phyloP scores from a whole-genome alignment of 1,284 basidiomycete genomes.

The Cryptococcus sp. region DNA sequence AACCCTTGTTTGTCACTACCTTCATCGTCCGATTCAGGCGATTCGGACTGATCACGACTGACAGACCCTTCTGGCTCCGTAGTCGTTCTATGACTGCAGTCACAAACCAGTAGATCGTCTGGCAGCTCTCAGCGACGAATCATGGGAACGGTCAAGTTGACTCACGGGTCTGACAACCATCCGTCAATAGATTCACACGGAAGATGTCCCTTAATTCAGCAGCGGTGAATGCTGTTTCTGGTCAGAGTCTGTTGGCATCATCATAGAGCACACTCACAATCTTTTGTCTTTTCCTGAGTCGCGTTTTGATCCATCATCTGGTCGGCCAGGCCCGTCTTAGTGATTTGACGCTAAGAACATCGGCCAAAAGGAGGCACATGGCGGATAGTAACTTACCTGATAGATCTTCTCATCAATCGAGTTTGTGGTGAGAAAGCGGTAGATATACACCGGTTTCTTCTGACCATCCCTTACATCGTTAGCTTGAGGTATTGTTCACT shows the following conservation, averaged over 20 bases:
- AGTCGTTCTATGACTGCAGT: conserved; percentile 49
- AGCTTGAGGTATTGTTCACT: neutral
- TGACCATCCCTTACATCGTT: conserved; percentile 73
- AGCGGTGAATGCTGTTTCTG: conserved; percentile 64
- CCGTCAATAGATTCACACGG: conserved; percentile 70
- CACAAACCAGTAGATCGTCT: conserved; percentile 66
- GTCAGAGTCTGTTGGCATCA: conserved; percentile 23
- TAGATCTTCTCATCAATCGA: conserved; percentile 52
- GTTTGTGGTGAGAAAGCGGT: conserved; percentile 69
- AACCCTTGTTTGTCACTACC: conserved; percentile 56
- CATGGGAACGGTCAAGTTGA: conserved; percentile 10
- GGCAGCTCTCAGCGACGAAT: neutral
- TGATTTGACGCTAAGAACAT: conserved; percentile 70
- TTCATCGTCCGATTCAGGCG: conserved; percentile 19
- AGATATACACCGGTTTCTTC: conserved; percentile 86
- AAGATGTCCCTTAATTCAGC: conserved; percentile 94
- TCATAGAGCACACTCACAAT: conserved; percentile 56
- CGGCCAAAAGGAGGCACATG: neutral
- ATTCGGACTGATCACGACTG: neutral
- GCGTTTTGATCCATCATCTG: conserved; percentile 50
- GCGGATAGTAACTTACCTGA: conserved; percentile 20
- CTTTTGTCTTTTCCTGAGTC: conserved; percentile 51
- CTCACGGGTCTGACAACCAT: conserved; percentile 72
- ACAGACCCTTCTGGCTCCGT: neutral
- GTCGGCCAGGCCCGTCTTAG: conserved; percentile 77